Base-by-base conservation (phyloP, 2,329 filamentous ascomycete genomes). In the Fusarium newnesense region DNA sequence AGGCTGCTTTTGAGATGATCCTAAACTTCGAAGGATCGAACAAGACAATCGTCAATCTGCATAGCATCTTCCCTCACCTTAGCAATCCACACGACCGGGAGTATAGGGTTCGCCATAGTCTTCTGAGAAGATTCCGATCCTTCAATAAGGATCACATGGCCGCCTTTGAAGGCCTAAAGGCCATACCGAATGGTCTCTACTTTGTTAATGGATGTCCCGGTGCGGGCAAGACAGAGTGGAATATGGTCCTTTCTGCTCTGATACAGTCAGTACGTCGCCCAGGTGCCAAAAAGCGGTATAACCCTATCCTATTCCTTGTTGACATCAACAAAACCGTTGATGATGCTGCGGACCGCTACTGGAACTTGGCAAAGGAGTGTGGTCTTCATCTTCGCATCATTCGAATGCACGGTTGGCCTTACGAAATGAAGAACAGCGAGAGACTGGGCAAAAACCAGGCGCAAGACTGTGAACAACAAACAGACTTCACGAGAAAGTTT, bases 261-360 rank as follows among this genome's bases (percentile, higher is more conserved):
- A 81, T 83, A 13, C 81, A 82, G 44, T 78, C 78, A 19, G 81
- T 79, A 47, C 74, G 61, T 26, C 76, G 72, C 15, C 75, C 75
- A 32, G 72, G 63, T 7, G 60, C 64, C 5, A 76, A 69, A n/a
- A 69, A 72, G 19, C 62, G 66, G 19, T 72, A 68, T 13, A 79
- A 63, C 10, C 84, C 80, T 11, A 80, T 87, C 16, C 75, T 87
- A 0, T 87, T 86, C 54, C 74, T 87, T 0, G 78, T 87, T 4
- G 85, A 87, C 59, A 83, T 87, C 60, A 87, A 87, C 72, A 82
- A 84, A 47, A 83, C 85, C 0, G 81, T 85, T 1, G 84, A 86
- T 42, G 84, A 86, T 50, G 83, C 83, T 1, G 85, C 84, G 0
- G 80, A 82, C 59, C 81, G 84, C 10, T 84, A 85, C n/a, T 77